Conservation (phyloP, 2,329 filamentous ascomycete species). For the Fusarium phyllophilum region DNA sequence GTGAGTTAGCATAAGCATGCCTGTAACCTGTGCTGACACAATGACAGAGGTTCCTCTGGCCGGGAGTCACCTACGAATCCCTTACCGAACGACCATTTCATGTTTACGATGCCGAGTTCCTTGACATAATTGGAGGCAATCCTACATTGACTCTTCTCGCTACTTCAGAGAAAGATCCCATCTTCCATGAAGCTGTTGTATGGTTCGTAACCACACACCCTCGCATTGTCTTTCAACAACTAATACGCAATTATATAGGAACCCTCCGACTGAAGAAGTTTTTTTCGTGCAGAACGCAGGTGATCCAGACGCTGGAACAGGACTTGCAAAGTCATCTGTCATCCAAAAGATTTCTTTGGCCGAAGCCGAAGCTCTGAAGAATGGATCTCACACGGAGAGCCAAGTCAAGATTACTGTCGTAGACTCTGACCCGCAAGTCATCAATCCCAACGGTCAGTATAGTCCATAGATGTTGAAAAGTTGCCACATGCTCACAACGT, state of each 20-base stretch:
- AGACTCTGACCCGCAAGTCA: conserved; percentile 53
- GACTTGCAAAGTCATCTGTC: conserved; percentile 61
- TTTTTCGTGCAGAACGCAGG: conserved; percentile 67
- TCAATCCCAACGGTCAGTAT: conserved; percentile 60
- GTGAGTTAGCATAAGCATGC: background rate
- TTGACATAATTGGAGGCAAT: conserved; percentile 58
- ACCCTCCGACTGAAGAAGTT: conserved; percentile 59
- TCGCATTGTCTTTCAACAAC: background rate
- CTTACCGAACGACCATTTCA: conserved; percentile 39
- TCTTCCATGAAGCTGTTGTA: conserved; percentile 67
- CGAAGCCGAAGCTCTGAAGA: conserved; percentile 50
- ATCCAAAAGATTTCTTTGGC: conserved; percentile 61
- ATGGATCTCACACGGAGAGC: conserved; percentile 25
- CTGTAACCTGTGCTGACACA: accelerated
- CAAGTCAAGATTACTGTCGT: conserved; percentile 56
- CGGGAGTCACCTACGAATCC: conserved; percentile 36
- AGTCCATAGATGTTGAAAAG: background rate
- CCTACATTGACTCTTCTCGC: conserved; percentile 63
- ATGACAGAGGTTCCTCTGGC: conserved; percentile 32
- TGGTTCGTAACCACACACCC: conserved; percentile 47
- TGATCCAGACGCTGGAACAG: conserved; percentile 57
- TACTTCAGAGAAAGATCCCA: conserved; percentile 54
- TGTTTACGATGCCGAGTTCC: conserved; percentile 61
- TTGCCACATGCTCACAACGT: no score
- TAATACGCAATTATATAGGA: conserved; percentile 30